phyloP scores from a whole-genome alignment of 305 asterid genomes.

The Plantago coronopus region DNA sequence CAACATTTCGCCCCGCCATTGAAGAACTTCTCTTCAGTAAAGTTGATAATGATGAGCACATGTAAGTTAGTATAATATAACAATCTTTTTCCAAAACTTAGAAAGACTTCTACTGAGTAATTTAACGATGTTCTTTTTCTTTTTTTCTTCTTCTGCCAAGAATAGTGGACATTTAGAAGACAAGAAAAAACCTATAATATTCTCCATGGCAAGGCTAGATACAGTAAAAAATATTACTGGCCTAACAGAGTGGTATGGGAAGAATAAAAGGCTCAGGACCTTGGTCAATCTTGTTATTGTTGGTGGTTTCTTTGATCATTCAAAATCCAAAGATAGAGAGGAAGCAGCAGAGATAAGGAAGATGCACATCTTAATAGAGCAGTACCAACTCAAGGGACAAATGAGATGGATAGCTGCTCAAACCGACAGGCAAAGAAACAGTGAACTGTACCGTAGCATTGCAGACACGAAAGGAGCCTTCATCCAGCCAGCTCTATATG shows the following conservation, averaged over 20 bases:
- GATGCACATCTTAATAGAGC: conserved; percentile 68
- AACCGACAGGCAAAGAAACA: conserved; percentile 61
- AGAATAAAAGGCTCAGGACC: conserved; percentile 64
- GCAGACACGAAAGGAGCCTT: conserved; percentile 90
- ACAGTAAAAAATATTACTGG: conserved; percentile 76
- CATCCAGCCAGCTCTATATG: conserved; percentile 87
- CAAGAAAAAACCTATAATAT: conserved; percentile 68
- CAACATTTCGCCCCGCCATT: conserved; percentile 50
- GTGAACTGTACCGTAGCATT: conserved; percentile 74
- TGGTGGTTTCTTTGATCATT: conserved; percentile 82
- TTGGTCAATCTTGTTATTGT: conserved; percentile 79
- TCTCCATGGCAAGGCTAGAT: conserved; percentile 94
- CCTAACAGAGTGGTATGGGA: conserved; percentile 85
- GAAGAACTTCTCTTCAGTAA: conserved; percentile 73
- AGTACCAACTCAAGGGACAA: conserved; percentile 72
- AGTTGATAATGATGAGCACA: conserved; percentile 64
- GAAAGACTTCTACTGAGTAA: background rate
- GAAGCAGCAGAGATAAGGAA: conserved; percentile 72
- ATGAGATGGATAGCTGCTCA: conserved; percentile 94
- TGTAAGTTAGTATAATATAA: conserved; percentile 43
- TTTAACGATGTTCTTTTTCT: background rate
- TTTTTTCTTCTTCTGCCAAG: background rate
- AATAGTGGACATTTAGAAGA: conserved; percentile 78
- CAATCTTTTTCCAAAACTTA: background rate
- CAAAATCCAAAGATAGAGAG: conserved; percentile 85